Percentiles rank a stretch among this genome's conserved stretches.
Conservation (phyloP, 2,329 filamentous ascomycete genomes). For the Aphanocladium album region DNA sequence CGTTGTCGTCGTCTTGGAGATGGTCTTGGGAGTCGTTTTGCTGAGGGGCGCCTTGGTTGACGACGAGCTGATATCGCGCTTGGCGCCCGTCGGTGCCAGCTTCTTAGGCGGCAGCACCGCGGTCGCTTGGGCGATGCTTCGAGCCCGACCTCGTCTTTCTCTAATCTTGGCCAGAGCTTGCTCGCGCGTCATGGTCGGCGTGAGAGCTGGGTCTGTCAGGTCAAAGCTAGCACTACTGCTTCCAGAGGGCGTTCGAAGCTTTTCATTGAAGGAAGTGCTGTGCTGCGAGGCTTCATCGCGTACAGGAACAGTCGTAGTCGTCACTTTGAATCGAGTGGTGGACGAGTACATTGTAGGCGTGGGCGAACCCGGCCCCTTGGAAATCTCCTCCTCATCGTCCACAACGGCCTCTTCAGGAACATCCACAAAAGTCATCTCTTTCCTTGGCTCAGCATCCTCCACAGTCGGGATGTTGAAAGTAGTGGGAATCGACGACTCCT, state of each 20-base stretch:
- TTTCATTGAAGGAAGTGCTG: slow-evolving; percentile 39
- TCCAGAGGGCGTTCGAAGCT: slow-evolving; percentile 40
- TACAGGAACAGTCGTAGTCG: slow-evolving; percentile 48
- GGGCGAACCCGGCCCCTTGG: slow-evolving; percentile 28
- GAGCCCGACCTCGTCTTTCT: slow-evolving; percentile 64
- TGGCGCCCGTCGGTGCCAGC: slow-evolving; percentile 39
- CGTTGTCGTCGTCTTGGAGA: not conserved
- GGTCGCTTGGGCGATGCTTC: slow-evolving; percentile 60
- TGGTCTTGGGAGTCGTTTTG: slow-evolving; percentile 6
- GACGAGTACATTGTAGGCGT: slow-evolving; percentile 34
- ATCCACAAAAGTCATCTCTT: not conserved
- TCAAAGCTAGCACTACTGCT: slow-evolving; percentile 43
- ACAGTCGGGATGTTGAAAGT: slow-evolving; percentile 40
- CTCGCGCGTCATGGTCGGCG: slow-evolving; percentile 65
- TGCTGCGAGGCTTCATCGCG: slow-evolving; percentile 37
- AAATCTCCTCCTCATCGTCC: slow-evolving; percentile 7
- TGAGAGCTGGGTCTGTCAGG: slow-evolving; percentile 52
- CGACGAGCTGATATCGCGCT: slow-evolving; percentile 47
- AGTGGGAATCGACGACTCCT: slow-evolving; percentile 28
- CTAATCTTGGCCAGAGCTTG: slow-evolving; percentile 71
- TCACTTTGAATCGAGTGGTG: slow-evolving; percentile 41
- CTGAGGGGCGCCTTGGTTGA: slow-evolving; percentile 24
- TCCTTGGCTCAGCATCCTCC: slow-evolving; percentile 13
- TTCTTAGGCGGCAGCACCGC: slow-evolving; percentile 48
- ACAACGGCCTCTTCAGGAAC: slow-evolving; percentile 9